These are phyloP conservation scores for Sindora glabra DNA, from an alignment of 306 rosid genomes.

Conservation along the genomic window DNA sequence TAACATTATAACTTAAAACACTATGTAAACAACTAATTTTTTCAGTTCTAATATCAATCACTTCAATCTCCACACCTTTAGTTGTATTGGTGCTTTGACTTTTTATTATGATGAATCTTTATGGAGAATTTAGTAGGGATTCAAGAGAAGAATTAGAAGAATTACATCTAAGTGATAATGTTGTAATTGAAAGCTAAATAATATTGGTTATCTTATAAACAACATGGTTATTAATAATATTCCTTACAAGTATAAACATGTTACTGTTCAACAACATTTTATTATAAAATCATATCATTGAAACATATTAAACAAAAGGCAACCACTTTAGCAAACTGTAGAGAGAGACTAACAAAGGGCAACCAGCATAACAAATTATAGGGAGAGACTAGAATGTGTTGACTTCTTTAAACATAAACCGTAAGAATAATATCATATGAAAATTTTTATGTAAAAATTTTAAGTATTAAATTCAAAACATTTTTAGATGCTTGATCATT, in stretches of 20 bases:
- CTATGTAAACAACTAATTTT: slow-evolving; percentile 18
- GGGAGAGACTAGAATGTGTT: too few relatives aligned
- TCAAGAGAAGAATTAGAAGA: slow-evolving; percentile 14
- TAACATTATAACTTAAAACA: slow-evolving; percentile 15
- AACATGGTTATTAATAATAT: background rate
- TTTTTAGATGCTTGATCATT: too few relatives aligned
- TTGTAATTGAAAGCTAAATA: slow-evolving; percentile 16
- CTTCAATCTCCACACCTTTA: slow-evolving; percentile 11
- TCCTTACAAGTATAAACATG: slow-evolving; percentile 6
- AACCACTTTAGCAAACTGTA: background rate
- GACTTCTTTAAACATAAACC: too few relatives aligned
- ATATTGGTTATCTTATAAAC: slow-evolving; percentile 11
- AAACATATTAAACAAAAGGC: background rate
- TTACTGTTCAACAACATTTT: background rate
- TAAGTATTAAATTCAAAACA: too few relatives aligned
- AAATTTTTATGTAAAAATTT: too few relatives aligned
- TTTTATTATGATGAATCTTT: background rate
- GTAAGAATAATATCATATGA: too few relatives aligned
- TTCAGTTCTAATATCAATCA: slow-evolving; percentile 7
- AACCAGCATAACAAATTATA: too few relatives aligned
- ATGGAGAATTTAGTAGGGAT: background rate
- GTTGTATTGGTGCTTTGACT: background rate
- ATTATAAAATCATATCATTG: background rate
- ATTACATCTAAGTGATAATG: background rate
- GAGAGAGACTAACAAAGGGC: too few relatives aligned